Base-by-base conservation (phyloP, 192 early-diverging fungal genomes). In the Lunasporangiospora selenospora region DNA sequence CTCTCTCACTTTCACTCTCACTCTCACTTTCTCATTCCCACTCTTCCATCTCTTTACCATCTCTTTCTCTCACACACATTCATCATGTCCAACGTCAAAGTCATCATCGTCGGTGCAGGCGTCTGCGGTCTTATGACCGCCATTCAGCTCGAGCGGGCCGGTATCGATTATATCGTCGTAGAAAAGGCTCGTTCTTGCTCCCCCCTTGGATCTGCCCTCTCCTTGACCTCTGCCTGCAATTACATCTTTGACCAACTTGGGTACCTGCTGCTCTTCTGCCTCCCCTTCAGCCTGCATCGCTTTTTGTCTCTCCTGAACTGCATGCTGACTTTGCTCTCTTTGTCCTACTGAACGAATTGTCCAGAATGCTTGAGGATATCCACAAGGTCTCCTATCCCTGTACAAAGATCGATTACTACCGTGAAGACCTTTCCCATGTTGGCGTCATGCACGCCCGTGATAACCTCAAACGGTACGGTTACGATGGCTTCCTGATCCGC, bases 51-150 rank as follows among this genome's bases (percentile, higher is more conserved):
- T 27, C 42, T 23, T 24, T 48, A n/a, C n/a, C n/a, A n/a, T n/a
- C n/a, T n/a, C n/a, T n/a, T n/a, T n/a, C n/a, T n/a, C n/a, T n/a
- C n/a, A n/a, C n/a, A n/a, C n/a, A n/a, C n/a, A n/a, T n/a, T n/a
- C n/a, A n/a, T 46, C 48, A 45, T 53, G 48, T 46, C 53, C 9
- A 53, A 45, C 26, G 60, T 64, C 52, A 64, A 48, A 36, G 48
- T 53, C 43, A 64, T 55, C 62, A 64, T 64, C 31, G 62, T 64
- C 26, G 62, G 52, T n/a, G 53, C 44, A 16, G 62, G 62, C 15
- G 23, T 64, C 8, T 48, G 53, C 29, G 62, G 44, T 32, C 53
- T 64, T 11, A 19, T 55, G n/a, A 49, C 62, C 6, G 52, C 62
- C 33, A 64, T 64, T 37, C 52, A 64, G 44, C 53, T 64, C 26